Evolutionary conservation across 192 early-diverging fungal genomes (phyloP), one percentile per base, ranked within the genome.

Genomic region (Backusella circina): DNA sequence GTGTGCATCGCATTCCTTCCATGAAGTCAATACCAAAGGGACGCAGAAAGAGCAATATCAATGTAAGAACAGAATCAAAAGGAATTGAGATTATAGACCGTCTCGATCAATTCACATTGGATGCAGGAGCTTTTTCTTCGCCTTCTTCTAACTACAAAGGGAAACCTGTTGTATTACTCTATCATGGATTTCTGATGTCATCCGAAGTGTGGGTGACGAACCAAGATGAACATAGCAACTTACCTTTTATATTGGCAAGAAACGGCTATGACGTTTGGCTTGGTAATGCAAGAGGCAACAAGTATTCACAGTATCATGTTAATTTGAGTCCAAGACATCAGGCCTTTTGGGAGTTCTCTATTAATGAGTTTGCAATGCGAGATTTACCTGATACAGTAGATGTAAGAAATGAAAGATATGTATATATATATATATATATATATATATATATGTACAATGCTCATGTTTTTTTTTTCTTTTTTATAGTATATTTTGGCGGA

Each of bases 191-290:
- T 77, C 85, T 97, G 84, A 96, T 98, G 89, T 95, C 86, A 77
- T 95, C 95, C 0, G 96, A 98, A 67, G 90, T 95, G 31, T 99
- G 95, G 92, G 91, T 98, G 31, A 95, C 94, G 77, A 90, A 91
- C 69, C 88, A 94, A 1, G 91, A 93, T 77, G 90, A 91, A 75
- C 81, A 89, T 44, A 85, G 86, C 21, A 91, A 92, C 32, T 77
- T 99, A 67, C 91, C 96, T 8, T 94, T 95, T 75, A 79, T 94
- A 2, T 88, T 99, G 31, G 95, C 93, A 6, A 92, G 96, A 68
- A 92, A 91, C 8, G 93, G 93, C 57, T 98, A 95, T 82, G 97
- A 98, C 81, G 97, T 99, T 0, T 99, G 97, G 97, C 79, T 99
- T 10, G 96, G 95, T 23, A 98, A 99, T 79, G 91, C 94, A 26